These are phyloP conservation scores for Afroboletus lepidellus DNA, from an alignment of 1,284 basidiomycete genomes.

Conservation along the genomic window DNA sequence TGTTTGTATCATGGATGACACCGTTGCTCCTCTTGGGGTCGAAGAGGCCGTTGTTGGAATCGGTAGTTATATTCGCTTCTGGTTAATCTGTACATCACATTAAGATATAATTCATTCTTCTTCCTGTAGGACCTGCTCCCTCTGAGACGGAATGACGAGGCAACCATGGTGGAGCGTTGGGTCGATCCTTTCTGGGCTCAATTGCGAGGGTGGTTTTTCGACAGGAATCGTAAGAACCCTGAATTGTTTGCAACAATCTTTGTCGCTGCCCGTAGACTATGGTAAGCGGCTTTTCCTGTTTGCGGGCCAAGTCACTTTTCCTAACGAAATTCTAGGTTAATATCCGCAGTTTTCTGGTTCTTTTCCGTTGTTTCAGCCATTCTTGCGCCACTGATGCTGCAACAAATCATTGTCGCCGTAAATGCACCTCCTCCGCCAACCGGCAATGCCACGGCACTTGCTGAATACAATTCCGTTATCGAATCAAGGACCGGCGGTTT, in stretches of 20 bases:
- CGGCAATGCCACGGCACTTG: conserved; percentile 22
- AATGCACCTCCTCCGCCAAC: conserved; percentile 19
- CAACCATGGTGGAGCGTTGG: conserved; percentile 27
- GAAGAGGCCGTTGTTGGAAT: conserved; percentile 31
- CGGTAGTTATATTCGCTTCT: conserved; percentile 32
- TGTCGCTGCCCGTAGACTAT: conserved; percentile 12
- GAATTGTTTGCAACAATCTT: conserved; percentile 22
- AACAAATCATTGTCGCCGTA: conserved; percentile 29
- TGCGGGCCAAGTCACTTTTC: not conserved
- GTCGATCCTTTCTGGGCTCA: conserved; percentile 27
- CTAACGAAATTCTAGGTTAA: conserved; percentile 18
- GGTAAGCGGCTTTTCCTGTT: conserved; percentile 7
- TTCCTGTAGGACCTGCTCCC: conserved; percentile 26
- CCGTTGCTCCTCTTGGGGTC: conserved; percentile 25
- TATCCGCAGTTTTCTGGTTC: conserved; percentile 31
- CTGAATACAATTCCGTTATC: conserved; percentile 20
- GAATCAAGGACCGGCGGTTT: conserved; percentile 26
- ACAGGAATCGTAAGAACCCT: conserved; percentile 14
- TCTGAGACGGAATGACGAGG: conserved; percentile 28
- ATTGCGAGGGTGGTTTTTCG: conserved; percentile 19
- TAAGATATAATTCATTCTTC: conserved; percentile 15
- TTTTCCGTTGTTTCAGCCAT: conserved; percentile 23
- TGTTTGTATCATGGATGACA: conserved; percentile 29
- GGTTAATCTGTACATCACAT: conserved; percentile 22
- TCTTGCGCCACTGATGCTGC: conserved; percentile 25